Conservation (phyloP, 176 grass and related monocot genomes). For the Triticum timopheevii region DNA sequence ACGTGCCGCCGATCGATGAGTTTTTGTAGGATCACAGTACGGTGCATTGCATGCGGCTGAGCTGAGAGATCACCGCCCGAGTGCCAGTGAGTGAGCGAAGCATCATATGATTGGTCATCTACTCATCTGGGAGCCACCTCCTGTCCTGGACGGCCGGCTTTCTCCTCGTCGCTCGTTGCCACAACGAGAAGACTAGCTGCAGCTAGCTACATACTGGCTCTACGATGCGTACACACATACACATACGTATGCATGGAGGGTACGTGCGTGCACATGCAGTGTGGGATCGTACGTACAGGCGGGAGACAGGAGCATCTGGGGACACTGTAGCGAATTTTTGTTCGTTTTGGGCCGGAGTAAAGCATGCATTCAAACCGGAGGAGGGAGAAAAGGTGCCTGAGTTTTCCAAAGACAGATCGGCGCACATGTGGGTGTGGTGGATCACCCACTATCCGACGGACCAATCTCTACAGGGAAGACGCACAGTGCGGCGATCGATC, state of each 20-base stretch:
- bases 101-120: not conserved
- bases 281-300: not conserved
- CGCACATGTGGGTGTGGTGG: constrained; percentile 4
- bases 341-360: no score
- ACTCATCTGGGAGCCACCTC: no score
- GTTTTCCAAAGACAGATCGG: not conserved
- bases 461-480: constrained; percentile 10
- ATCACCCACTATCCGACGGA: no score
- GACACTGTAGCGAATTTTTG: no score
- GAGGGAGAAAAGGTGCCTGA: not conserved
- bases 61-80: not conserved
- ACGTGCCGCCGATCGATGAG: not conserved
- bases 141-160: no score
- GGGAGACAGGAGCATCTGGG: not conserved
- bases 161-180: not conserved
- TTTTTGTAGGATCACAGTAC: not conserved
- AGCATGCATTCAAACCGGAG: not conserved
- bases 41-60: not conserved
- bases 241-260: not conserved
- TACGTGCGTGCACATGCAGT: constrained; percentile 2
- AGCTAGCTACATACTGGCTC: not conserved
- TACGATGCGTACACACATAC: not conserved
- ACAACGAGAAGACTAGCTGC: not conserved
- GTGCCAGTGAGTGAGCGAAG: not conserved
- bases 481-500: constrained; percentile 22